Percentiles rank a stretch among this genome's conserved stretches.
phyloP scores from a whole-genome alignment of 108 stramenopile genomes.

The Pseudonitzschia delicatissima region DNA sequence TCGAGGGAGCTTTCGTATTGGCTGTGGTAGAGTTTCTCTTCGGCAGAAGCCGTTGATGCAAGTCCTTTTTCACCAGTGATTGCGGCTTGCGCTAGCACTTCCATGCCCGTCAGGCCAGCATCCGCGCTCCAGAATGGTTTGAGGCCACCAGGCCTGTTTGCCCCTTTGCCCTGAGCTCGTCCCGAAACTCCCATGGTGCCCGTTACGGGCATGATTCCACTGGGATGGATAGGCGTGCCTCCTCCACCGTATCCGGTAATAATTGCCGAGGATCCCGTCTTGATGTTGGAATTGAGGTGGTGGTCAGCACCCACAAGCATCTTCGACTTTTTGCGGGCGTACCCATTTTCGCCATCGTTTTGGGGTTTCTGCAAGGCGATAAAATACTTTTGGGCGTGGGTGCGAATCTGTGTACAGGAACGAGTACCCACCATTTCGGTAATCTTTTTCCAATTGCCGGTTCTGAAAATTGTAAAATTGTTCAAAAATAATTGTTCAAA shows the following conservation, averaged over 20 bases:
- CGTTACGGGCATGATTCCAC: constrained; percentile 5
- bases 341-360: neutral
- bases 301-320: constrained; percentile 11
- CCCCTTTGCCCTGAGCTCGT: neutral
- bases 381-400: constrained; percentile 16
- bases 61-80: neutral
- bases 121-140: constrained; percentile 1
- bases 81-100: constrained; percentile 10
- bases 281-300: constrained; percentile 10
- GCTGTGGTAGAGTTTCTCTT: neutral
- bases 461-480: neutral
- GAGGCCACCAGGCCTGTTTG: neutral
- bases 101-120: constrained; percentile 8
- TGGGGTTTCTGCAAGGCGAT: constrained; percentile 9
- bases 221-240: constrained; percentile 9
- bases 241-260: constrained; percentile 9
- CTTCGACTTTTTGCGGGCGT: constrained; percentile 5
- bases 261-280: constrained; percentile 11
- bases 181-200: neutral
- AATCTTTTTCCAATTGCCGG: constrained; percentile 18
- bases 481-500: neutral
- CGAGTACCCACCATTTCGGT: constrained; percentile 21
- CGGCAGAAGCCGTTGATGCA: neutral
- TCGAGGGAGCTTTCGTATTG: neutral
- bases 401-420: constrained; percentile 10